Percentiles rank a stretch among this genome's conserved stretches.
These are phyloP conservation scores for Aspergillus neotritici DNA, from an alignment of 2,329 filamentous ascomycete genomes.

Conservation along the genomic window DNA sequence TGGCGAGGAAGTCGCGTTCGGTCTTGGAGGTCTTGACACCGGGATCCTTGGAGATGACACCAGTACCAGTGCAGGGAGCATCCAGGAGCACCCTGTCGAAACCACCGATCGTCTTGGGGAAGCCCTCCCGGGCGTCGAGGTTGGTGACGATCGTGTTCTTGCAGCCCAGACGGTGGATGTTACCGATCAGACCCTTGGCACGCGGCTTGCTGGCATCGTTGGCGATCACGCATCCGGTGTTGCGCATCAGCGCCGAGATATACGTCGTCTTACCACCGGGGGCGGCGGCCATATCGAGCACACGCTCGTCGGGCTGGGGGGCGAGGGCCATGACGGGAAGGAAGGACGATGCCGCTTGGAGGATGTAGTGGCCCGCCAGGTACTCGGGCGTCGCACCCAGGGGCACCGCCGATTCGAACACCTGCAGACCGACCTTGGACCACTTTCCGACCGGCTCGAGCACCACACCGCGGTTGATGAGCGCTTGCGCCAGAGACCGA, in stretches of 20 bases:
- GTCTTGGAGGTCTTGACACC: constrained; percentile 98
- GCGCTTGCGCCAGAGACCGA: constrained; percentile 77
- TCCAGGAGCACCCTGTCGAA: constrained; percentile 94
- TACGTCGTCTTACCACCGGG: constrained; percentile 96
- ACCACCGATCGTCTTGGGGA: constrained; percentile 88
- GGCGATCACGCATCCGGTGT: constrained; percentile 90
- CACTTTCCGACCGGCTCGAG: constrained; percentile 97
- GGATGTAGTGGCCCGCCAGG: constrained; percentile 92
- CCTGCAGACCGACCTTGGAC: constrained; percentile 94
- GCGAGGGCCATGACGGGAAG: constrained; percentile 95
- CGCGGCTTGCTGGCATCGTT: constrained; percentile 93
- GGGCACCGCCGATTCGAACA: constrained; percentile 84
- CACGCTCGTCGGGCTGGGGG: constrained; percentile 84
- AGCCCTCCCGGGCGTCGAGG: constrained; percentile 81
- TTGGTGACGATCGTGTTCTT: constrained; percentile 94
- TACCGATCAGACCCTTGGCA: constrained; percentile 95
- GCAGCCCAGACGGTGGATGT: constrained; percentile 89
- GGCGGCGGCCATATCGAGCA: constrained; percentile 91
- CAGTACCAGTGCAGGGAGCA: constrained; percentile 91
- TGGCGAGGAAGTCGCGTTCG: constrained; percentile 84
- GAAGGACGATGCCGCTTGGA: constrained; percentile 95
- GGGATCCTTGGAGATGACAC: constrained; percentile 94
- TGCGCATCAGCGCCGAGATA: constrained; percentile 95
- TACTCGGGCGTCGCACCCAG: constrained; percentile 96
- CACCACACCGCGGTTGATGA: constrained; percentile 94